Conservation (phyloP, 495 filamentous ascomycete species). For the Viridothelium virens region DNA sequence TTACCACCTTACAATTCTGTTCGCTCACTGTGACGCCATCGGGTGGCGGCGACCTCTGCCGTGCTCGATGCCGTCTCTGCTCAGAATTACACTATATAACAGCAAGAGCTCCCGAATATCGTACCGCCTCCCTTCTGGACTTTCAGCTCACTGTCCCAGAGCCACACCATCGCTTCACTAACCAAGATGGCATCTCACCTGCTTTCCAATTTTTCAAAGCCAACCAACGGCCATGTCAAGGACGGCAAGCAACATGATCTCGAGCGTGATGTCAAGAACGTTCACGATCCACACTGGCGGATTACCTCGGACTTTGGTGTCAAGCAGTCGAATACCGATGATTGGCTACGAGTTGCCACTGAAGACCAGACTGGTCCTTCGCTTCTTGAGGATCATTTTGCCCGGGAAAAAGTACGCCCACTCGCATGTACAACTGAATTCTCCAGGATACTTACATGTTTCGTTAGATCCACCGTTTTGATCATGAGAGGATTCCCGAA, state of each 20-base stretch:
- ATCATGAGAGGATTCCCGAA: constrained; percentile 84
- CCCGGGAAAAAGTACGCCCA: constrained; percentile 61
- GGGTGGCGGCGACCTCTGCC: too few species aligned
- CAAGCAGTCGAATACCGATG: constrained; percentile 63
- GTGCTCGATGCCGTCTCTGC: too few species aligned
- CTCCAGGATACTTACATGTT: too few species aligned
- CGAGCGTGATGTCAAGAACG: constrained; percentile 28
- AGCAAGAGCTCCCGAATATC: not conserved
- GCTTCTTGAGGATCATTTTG: constrained; percentile 78
- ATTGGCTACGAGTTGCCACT: constrained; percentile 64
- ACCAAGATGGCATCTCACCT: constrained; percentile 3
- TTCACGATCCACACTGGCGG: constrained; percentile 33
- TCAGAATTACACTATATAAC: too few species aligned
- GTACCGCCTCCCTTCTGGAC: not conserved
- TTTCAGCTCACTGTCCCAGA: too few species aligned
- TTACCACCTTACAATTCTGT: not conserved
- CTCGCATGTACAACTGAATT: not conserved
- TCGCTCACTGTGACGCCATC: constrained; percentile 8
- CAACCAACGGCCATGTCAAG: not conserved
- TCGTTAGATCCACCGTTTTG: constrained; percentile 65
- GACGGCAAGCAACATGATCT: constrained; percentile 28
- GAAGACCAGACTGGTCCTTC: constrained; percentile 57
- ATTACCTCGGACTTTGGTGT: constrained; percentile 76
- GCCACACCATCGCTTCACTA: too few species aligned
- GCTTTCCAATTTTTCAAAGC: not conserved